Conservation (phyloP, 257 asterid species). For the Nicotiana obtusifolia region DNA sequence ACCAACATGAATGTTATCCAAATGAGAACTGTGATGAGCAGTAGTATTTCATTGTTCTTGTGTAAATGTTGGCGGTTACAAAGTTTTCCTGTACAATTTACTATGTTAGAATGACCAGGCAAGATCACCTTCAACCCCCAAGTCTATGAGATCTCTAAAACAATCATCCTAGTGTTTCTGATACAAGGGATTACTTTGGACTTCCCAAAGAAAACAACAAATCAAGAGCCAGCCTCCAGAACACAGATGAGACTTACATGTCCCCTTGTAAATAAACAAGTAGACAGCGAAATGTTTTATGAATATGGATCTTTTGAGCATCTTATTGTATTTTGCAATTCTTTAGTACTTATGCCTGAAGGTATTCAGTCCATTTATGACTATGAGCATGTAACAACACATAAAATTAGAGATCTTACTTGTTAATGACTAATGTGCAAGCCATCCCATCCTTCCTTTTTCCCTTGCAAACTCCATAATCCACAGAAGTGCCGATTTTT, state of each 20-base stretch:
- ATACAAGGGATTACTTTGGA: background rate
- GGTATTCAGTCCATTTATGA: background rate
- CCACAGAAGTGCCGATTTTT: slow-evolving; percentile 73
- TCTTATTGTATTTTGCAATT: background rate
- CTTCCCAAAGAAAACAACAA: background rate
- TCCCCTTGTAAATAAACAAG: background rate
- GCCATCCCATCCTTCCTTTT: slow-evolving; percentile 63
- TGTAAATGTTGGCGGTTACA: background rate
- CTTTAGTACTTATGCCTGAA: background rate
- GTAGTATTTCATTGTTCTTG: background rate
- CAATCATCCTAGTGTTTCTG: background rate
- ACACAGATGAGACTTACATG: background rate
- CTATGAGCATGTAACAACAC: background rate
- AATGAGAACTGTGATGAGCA: background rate
- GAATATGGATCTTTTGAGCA: background rate
- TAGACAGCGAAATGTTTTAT: background rate
- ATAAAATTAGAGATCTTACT: slow-evolving; percentile 35
- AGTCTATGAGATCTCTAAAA: background rate
- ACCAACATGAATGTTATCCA: background rate
- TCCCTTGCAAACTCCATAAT: slow-evolving; percentile 75
- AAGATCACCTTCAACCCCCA: background rate
- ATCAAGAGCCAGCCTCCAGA: background rate
- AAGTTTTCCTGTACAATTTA: background rate
- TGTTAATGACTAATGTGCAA: slow-evolving; percentile 59
- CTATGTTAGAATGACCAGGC: background rate